A percentile compares a stretch with the other conserved stretches of the same genome.
Conservation (phyloP, 2,329 filamentous ascomycete species). For the Calonectria fujianensis region DNA sequence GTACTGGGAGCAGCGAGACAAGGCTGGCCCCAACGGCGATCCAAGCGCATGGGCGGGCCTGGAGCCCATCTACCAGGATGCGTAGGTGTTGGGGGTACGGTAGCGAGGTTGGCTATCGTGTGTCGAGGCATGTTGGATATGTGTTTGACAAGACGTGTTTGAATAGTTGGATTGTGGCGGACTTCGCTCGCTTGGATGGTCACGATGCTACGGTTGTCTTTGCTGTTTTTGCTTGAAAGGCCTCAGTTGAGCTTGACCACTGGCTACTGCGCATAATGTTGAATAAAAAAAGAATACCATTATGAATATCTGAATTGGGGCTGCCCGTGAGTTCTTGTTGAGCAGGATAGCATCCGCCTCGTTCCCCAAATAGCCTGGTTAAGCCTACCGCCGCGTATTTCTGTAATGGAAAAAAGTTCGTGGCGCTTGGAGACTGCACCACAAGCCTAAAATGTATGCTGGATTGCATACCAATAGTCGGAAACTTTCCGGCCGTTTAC, state of each 20-base stretch:
- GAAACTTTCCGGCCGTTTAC: no score
- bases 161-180: constrained; percentile 33
- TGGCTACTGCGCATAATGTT: constrained; percentile 29
- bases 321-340: neutral
- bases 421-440: no score
- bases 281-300: constrained; percentile 16
- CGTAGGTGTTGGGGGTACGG: constrained; percentile 40
- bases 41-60: constrained; percentile 79
- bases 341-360: neutral
- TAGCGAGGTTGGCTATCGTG: constrained; percentile 5
- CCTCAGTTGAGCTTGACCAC: constrained; percentile 23
- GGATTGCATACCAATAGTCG: no score
- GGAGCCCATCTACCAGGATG: constrained; percentile 82
- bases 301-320: neutral
- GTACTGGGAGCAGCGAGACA: constrained; percentile 88
- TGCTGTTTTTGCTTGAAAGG: constrained; percentile 22
- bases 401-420: no score
- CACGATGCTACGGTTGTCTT: constrained; percentile 23
- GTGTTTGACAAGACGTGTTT: constrained; percentile 15
- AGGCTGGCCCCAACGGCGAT: constrained; percentile 77
- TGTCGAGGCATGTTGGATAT: neutral
- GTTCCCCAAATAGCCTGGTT: neutral
- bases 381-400: no score
- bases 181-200: constrained; percentile 34
- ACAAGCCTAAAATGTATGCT: no score